Evolutionary conservation across 179 eudicot species (phyloP), one percentile per base, ranked within the genome.

Genomic region (Corrigiola litoralis): DNA sequence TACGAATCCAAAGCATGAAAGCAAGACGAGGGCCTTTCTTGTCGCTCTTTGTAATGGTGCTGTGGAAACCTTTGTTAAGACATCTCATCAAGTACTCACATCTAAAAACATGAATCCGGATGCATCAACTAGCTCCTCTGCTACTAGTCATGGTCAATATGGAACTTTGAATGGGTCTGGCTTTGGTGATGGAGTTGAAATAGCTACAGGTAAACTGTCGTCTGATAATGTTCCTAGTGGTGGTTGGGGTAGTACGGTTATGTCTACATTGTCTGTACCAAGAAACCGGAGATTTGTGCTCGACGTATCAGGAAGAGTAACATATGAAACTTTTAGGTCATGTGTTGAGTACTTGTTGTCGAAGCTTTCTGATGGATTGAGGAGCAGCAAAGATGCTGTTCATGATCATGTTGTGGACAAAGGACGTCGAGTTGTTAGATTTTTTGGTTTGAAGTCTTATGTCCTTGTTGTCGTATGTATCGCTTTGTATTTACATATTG

Each of bases 211-310:
- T 17, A 75, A 7, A 53, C 73, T 60, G 21, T 40, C 63, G 24
- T 11, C 36, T 18, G 56, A 58, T 57, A 72, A 76, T 51, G 65
- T 67, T 74, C 73, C 78, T 64, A 62, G 68, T 38, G 63, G 67
- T 27, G 72, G 80, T 40, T 87, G 89, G 95, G 70, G 85, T 44
- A 79, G 54, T 72, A 73, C 77, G 60, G 80, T 90, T 18, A 66
- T 85, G 5, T 90, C 97, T 14, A 85, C 95, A 29, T 63, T 90
- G 75, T 82, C 91, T 0, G 87, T 85, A 11, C 97, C 97, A 20
- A 81, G 78, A 61, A 90, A 90, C 66, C 74, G 83, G 61, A 80
- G 69, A 50, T 82, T 90, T 67, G 81, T 90, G 72, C 67, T 87
- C 62, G 86, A 85, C 69, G 80, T 87, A 69, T 83, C 95, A 37